Percentiles rank a stretch among this genome's conserved stretches.
Conservation (phyloP, 306 rosid species). For the Aeschynomene evenia region DNA sequence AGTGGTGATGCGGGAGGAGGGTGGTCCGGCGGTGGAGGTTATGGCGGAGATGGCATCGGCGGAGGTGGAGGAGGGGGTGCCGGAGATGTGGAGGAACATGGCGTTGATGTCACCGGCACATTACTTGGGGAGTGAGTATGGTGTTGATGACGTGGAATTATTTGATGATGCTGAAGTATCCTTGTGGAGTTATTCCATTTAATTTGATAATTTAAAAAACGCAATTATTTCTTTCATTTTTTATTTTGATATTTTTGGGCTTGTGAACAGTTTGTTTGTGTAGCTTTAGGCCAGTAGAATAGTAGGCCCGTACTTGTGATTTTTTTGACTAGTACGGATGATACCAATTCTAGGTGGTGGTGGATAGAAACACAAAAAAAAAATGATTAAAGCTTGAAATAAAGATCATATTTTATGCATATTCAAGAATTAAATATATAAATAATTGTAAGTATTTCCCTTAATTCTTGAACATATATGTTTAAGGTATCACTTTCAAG, state of each 20-base stretch:
- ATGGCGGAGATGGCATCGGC: neutral
- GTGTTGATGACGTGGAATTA: slow-evolving; percentile 45
- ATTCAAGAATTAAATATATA: too few species aligned
- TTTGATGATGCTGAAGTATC: slow-evolving; percentile 41
- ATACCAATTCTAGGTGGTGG: too few species aligned
- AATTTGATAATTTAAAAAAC: neutral
- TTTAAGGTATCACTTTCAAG: neutral
- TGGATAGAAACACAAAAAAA: too few species aligned
- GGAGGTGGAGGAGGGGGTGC: slow-evolving; percentile 54
- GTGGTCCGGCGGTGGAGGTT: neutral
- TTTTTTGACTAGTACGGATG: neutral
- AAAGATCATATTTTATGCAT: neutral
- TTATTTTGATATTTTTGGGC: neutral
- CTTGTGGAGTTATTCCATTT: slow-evolving; percentile 57
- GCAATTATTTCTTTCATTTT: neutral
- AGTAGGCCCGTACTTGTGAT: neutral
- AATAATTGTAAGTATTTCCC: neutral
- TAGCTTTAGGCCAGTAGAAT: neutral
- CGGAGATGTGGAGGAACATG: slow-evolving; percentile 57
- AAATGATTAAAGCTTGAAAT: neutral
- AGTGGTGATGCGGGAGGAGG: neutral
- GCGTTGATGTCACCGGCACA: slow-evolving; percentile 54
- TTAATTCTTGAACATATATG: neutral
- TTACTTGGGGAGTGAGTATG: neutral
- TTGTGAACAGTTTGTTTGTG: too few species aligned